A percentile compares a stretch with the other conserved stretches of the same genome.
Evolutionary conservation across 2,329 filamentous ascomycete genomes (phyloP).

Genomic region (Grosmannia clavigera): DNA sequence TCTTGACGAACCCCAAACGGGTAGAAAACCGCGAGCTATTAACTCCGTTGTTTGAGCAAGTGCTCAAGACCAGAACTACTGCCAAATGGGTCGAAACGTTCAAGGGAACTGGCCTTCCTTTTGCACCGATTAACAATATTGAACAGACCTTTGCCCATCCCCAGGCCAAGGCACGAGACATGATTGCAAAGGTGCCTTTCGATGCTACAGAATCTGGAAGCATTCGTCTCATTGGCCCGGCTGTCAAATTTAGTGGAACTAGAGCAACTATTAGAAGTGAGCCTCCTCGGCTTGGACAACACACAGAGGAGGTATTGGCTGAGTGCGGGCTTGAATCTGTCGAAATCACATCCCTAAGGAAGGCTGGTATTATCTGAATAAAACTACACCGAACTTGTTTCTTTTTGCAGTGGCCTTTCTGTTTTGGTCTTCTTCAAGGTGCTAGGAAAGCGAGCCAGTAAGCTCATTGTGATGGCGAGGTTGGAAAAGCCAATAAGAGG

Average conservation of each 20-base stretch:
- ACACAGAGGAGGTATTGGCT: conserved; percentile 3
- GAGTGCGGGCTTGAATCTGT: background rate
- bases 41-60: background rate
- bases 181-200: background rate
- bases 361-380: background rate
- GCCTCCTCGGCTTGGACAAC: background rate
- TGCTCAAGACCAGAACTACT: background rate
- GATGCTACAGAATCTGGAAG: background rate
- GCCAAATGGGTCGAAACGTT: conserved; percentile 2
- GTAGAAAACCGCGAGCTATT: conserved; percentile 2
- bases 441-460: no score
- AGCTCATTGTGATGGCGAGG: no score
- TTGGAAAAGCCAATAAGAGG: no score
- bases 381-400: background rate
- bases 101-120: conserved; percentile 1
- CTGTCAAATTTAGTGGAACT: conserved; percentile 8
- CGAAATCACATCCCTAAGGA: background rate
- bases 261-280: background rate
- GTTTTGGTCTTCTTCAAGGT: no score
- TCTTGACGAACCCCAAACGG: background rate
- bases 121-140: conserved; percentile 4
- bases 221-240: conserved; percentile 1
- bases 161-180: conserved; percentile 2
- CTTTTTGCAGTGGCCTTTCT: no score
- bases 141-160: conserved; percentile 5